phyloP scores from a whole-genome alignment of 768 basidiomycete genomes.

The Aureoboletus auriporus region DNA sequence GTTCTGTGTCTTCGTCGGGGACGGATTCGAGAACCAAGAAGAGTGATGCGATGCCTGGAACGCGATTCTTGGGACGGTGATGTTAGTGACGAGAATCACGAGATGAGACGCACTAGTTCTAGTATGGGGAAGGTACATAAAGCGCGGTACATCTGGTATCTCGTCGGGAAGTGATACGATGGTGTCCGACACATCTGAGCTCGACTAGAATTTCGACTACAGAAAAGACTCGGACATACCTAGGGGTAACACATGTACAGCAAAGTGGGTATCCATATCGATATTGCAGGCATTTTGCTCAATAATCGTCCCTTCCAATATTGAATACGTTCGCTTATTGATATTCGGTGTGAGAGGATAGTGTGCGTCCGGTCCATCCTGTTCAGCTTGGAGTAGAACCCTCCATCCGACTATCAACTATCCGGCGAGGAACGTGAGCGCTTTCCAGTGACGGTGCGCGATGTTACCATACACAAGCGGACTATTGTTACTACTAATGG shows the following conservation, averaged over 20 bases:
- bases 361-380: too few relatives aligned
- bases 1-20: conserved; percentile 2
- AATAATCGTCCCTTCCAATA: too few relatives aligned
- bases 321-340: too few relatives aligned
- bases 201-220: not conserved
- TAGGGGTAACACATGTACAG: conserved; percentile 25
- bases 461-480: too few relatives aligned
- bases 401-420: too few relatives aligned
- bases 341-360: too few relatives aligned
- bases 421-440: too few relatives aligned
- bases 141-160: conserved; percentile 20
- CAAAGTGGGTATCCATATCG: conserved; percentile 27
- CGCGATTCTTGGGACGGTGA: not conserved
- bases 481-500: too few relatives aligned
- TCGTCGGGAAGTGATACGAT: conserved; percentile 15
- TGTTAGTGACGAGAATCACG: not conserved
- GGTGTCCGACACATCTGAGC: conserved; percentile 27
- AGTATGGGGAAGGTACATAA: conserved; percentile 81
- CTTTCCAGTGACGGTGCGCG: too few relatives aligned
- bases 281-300: too few relatives aligned
- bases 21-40: conserved; percentile 53
- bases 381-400: too few relatives aligned
- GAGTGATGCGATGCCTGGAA: conserved; percentile 52
- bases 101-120: conserved; percentile 57
- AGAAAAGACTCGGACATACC: conserved; percentile 11